Evolutionary conservation across 2,329 filamentous ascomycete genomes (phyloP), one percentile per base, ranked within the genome.

Genomic region (Pseudocercospora ulei): DNA sequence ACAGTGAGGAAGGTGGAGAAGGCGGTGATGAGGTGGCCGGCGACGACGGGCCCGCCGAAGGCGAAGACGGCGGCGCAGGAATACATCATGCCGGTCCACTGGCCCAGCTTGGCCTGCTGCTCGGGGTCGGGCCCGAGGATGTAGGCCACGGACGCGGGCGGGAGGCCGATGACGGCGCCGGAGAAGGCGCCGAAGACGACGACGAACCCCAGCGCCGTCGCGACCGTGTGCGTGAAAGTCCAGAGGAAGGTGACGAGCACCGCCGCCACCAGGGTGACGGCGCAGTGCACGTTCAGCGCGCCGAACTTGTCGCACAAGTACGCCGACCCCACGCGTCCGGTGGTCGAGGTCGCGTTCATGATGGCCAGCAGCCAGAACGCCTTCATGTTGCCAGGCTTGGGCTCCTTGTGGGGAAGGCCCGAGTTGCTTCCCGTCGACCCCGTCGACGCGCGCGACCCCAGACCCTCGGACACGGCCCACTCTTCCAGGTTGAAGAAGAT

Each of bases 51-150:
- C 2, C 68, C 68, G 3, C 60, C 56, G 6, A 71, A 58, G 1
- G 66, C 60, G n/a, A 63, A 64, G 1, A 64, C 49, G 1, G 65
- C 65, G 5, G 66, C 61, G 28, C 57, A 54, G 7, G 61, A 62
- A 56, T 70, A 71, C 67, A 70, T 69, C 67, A 70, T 69, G 26
- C 68, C 68, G 2, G 61, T 65, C 68, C 68, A 71, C 37, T 70
- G 67, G 8, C 68, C 68, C 5, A 71, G 62, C 39, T 63, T 65
- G 35, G 61, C 51, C 30, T 62, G 56, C 4, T 49, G 46, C 20
- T 54, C 38, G 39, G 51, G 43, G 23, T 50, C 42, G 3, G 44
- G 42, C 5, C 56, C 60, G 41, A 71, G 59, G 25, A 70, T 65
- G 50, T 65, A 62, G 20, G 65, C 65, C 23, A 71, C 60, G 8